Evolutionary conservation across 208 protist species (phyloP), one percentile per base, ranked within the genome.

Genomic region (Trypanosoma grayi): DNA sequence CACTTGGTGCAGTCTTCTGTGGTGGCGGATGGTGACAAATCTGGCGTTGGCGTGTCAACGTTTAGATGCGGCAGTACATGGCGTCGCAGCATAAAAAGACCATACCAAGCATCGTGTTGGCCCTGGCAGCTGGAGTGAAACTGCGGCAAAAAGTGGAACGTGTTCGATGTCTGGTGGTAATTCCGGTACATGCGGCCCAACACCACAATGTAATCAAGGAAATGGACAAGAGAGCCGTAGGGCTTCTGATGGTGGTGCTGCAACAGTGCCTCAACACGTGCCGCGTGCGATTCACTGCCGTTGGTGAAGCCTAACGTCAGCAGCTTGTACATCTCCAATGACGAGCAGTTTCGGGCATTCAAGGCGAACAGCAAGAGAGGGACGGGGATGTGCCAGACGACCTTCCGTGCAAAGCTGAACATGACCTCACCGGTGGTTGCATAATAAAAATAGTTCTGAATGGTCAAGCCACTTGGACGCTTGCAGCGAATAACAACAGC

Each of bases 381-480:
- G 22, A 87, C 61, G 11, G 92, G 90, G 50, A 97, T 70, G 64
- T 95, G 87, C 85, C 87, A 97, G 40, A 89, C 82, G 10, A 87
- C 75, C 55, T 87, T 86, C 39, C 90, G 74, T 51, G 83, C 77
- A 68, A 97, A 94, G 44, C 79, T 90, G 51, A 97, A 90, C 45
- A 94, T 60, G 47, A 95, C 61, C 44, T 95, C 85, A 52, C 94
- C 94, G 33, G 74, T 73, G 20, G 76, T 92, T 7, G 98, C 74
- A 65, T 99, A 99, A 77, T 99, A 99, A 43, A 99, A 85, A 46
- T 93, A 97, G 68, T 98, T 96, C 41, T 97, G 98, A 39, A 82
- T 60, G 9, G 90, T 91, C 10, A 95, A 81, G 8, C 97, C 90
- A 78, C 98, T 98, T 31, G 74, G 74, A 28, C 86, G 82, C 45